phyloP scores from a whole-genome alignment of 208 protist species.

The Spongospora subterranea region DNA sequence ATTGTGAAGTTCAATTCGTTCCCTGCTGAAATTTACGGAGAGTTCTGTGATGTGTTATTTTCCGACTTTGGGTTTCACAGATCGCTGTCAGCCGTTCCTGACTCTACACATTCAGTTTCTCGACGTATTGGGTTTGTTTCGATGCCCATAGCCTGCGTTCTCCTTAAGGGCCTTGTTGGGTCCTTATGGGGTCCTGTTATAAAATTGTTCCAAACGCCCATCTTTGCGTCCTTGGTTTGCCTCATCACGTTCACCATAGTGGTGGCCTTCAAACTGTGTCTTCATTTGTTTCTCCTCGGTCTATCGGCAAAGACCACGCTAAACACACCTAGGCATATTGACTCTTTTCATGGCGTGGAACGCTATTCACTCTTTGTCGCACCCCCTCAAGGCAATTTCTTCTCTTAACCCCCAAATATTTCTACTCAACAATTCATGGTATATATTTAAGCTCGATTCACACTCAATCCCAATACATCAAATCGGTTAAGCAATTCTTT shows the following conservation, averaged over 20 bases:
- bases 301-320: not conserved
- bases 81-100: not conserved
- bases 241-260: not conserved
- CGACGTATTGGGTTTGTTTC: slow-evolving; percentile 69
- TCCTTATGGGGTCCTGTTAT: not conserved
- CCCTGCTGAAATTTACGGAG: slow-evolving; percentile 76
- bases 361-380: slow-evolving; percentile 31
- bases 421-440: too few species aligned
- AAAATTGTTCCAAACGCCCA: too few species aligned
- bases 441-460: too few species aligned
- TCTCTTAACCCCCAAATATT: not conserved
- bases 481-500: too few species aligned
- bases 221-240: not conserved
- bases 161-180: slow-evolving; percentile 51
- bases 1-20: slow-evolving; percentile 86
- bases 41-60: slow-evolving; percentile 69
- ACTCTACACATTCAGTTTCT: slow-evolving; percentile 54
- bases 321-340: not conserved
- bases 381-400: not conserved
- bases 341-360: slow-evolving; percentile 11
- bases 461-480: too few species aligned
- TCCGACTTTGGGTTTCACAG: slow-evolving; percentile 59
- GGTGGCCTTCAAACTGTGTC: not conserved
- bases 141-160: slow-evolving; percentile 69
- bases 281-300: slow-evolving; percentile 1